A percentile compares a stretch with the other conserved stretches of the same genome.
Evolutionary conservation across 2,329 filamentous ascomycete genomes (phyloP).

Genomic region (Colletotrichum eremochloae): DNA sequence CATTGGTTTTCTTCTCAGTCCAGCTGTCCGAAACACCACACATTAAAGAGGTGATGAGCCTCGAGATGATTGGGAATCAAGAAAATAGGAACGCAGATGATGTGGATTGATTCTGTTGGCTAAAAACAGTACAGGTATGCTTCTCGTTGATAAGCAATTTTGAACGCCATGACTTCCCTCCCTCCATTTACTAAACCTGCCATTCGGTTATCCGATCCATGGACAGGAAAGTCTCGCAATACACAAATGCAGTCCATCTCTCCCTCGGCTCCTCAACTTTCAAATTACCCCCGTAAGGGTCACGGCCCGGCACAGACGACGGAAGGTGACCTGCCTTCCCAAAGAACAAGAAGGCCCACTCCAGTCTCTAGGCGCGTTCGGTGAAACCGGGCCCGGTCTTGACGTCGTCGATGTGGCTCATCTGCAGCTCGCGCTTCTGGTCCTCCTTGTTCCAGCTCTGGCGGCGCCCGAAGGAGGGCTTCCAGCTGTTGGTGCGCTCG

Average conservation of each 20-base stretch:
- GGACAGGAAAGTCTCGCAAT: too few species aligned
- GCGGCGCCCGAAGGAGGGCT: slow-evolving; percentile 59
- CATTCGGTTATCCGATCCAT: not conserved
- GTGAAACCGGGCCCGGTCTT: slow-evolving; percentile 58
- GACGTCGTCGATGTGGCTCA: slow-evolving; percentile 56
- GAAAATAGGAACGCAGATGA: not conserved
- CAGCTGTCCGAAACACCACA: not conserved
- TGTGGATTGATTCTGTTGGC: not conserved
- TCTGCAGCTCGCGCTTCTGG: slow-evolving; percentile 65
- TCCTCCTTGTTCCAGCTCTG: slow-evolving; percentile 69
- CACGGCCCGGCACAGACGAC: not conserved
- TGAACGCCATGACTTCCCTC: slow-evolving; percentile 12
- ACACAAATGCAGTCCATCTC: not conserved
- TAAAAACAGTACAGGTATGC: not conserved
- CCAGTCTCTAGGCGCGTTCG: slow-evolving; percentile 48
- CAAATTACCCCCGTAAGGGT: not conserved
- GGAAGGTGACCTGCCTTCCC: too few species aligned
- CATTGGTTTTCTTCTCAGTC: slow-evolving; percentile 3
- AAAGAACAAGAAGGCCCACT: not conserved
- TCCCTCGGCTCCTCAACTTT: not conserved
- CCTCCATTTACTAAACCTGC: not conserved
- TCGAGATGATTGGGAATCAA: not conserved
- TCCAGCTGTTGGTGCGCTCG: slow-evolving; percentile 58
- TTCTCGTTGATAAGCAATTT: slow-evolving; percentile 6
- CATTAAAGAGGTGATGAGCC: too few species aligned